Evolutionary conservation across 768 basidiomycete genomes (phyloP).

Genomic region (Suillus placidus): DNA sequence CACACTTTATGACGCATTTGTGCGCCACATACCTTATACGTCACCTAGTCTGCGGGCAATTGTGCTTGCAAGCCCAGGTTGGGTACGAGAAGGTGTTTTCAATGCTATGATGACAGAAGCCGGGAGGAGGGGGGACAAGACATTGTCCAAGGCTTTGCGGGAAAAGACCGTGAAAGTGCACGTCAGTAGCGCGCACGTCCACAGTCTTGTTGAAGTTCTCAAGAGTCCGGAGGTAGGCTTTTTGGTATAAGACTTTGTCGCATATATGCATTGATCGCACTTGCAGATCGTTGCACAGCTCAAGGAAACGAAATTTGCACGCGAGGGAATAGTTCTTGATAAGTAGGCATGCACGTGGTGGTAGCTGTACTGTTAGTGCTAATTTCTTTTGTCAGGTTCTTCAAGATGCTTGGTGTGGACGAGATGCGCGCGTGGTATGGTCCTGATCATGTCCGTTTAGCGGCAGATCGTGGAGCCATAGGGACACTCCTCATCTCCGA

Average conservation of each 20-base stretch:
- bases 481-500: slow-evolving; percentile 95
- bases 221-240: slow-evolving; percentile 86
- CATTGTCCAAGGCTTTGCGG: slow-evolving; percentile 69
- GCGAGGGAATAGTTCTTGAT: slow-evolving; percentile 90
- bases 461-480: slow-evolving; percentile 91
- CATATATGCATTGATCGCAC: slow-evolving; percentile 4
- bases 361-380: not conserved
- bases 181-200: slow-evolving; percentile 91
- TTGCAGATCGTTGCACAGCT: slow-evolving; percentile 69
- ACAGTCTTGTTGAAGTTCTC: slow-evolving; percentile 91
- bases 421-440: slow-evolving; percentile 99
- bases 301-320: slow-evolving; percentile 95
- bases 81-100: slow-evolving; percentile 87
- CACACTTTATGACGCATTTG: slow-evolving; percentile 83
- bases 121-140: slow-evolving; percentile 76
- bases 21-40: slow-evolving; percentile 87
- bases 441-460: slow-evolving; percentile 89
- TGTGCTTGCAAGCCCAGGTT: slow-evolving; percentile 96
- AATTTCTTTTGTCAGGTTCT: slow-evolving; percentile 62
- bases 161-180: slow-evolving; percentile 92
- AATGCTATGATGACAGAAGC: slow-evolving; percentile 87
- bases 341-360: slow-evolving; percentile 48
- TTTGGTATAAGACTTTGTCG: not conserved
- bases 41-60: slow-evolving; percentile 78
- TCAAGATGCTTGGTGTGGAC: slow-evolving; percentile 94